phyloP scores from a whole-genome alignment of 768 basidiomycete species.

The Pisolithus albus region DNA sequence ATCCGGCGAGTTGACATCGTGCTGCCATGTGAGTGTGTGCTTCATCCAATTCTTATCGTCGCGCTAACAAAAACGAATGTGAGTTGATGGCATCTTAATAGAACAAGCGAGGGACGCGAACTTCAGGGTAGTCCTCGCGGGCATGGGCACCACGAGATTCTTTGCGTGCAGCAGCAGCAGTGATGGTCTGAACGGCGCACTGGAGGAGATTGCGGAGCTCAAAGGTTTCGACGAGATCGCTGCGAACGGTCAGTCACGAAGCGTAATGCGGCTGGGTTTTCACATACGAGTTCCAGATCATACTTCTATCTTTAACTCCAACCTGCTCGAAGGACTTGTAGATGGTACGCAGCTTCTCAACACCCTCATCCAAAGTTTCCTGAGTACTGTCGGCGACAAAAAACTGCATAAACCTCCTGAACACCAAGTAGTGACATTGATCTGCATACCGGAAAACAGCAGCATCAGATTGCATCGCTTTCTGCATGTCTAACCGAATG shows the following conservation, averaged over 20 bases:
- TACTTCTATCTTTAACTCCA: conserved; percentile 94
- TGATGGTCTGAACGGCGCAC: conserved; percentile 93
- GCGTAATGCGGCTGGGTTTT: neutral
- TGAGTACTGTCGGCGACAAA: conserved; percentile 55
- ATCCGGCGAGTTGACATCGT: conserved; percentile 64
- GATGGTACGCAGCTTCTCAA: conserved; percentile 75
- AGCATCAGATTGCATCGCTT: conserved; percentile 97
- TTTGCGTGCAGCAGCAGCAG: conserved; percentile 86
- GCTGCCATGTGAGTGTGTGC: conserved; percentile 92
- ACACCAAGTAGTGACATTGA: neutral
- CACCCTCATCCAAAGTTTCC: conserved; percentile 84
- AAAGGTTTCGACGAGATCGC: conserved; percentile 94
- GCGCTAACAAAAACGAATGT: conserved; percentile 44
- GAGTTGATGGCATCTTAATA: neutral
- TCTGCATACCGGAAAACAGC: conserved; percentile 81
- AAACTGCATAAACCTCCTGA: conserved; percentile 1
- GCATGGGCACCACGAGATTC: conserved; percentile 99
- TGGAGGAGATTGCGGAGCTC: conserved; percentile 95
- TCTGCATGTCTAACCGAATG: conserved; percentile 94
- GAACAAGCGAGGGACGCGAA: conserved; percentile 26
- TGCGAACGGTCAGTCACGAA: conserved; percentile 25
- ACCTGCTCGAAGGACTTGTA: conserved; percentile 88
- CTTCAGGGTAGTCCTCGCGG: conserved; percentile 96
- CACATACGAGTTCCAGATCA: conserved; percentile 99
- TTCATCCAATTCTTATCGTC: conserved; percentile 95